Conservation (phyloP, 2,329 filamentous ascomycete genomes). For the Cladosporium velox region DNA sequence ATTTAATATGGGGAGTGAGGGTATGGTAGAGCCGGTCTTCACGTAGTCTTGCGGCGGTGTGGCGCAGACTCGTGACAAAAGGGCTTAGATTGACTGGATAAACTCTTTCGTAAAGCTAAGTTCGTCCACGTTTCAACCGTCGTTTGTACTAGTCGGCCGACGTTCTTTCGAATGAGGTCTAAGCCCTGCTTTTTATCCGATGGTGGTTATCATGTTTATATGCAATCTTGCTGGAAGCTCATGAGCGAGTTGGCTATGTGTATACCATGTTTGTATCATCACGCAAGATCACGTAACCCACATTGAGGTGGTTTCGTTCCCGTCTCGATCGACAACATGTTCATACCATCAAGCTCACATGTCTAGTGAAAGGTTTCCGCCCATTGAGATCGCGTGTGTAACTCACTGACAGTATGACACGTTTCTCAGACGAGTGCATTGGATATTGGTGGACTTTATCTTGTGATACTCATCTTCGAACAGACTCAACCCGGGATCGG, state of each 20-base stretch:
- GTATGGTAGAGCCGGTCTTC: not conserved
- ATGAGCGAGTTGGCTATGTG: not conserved
- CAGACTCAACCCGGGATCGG: not conserved
- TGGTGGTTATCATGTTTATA: not conserved
- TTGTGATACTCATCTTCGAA: not conserved
- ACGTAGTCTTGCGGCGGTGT: not conserved
- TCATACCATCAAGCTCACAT: not conserved
- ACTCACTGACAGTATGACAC: not conserved
- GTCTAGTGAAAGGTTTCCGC: not conserved
- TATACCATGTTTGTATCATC: not conserved
- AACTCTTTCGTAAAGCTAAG: not conserved
- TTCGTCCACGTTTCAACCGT: not conserved
- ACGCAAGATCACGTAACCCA: not conserved
- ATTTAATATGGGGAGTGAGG: not conserved
- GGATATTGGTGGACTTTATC: not conserved
- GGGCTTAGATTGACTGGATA: not conserved
- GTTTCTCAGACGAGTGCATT: not conserved
- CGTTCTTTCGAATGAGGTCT: not conserved
- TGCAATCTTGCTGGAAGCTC: not conserved
- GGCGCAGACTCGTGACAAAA: not conserved
- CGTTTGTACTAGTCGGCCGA: not conserved
- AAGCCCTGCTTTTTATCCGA: not conserved
- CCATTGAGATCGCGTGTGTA: not conserved
- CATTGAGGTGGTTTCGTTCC: not conserved
- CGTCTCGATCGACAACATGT: not conserved